phyloP scores from a whole-genome alignment of 2,329 filamentous ascomycete genomes.

The Penicillium paneum region DNA sequence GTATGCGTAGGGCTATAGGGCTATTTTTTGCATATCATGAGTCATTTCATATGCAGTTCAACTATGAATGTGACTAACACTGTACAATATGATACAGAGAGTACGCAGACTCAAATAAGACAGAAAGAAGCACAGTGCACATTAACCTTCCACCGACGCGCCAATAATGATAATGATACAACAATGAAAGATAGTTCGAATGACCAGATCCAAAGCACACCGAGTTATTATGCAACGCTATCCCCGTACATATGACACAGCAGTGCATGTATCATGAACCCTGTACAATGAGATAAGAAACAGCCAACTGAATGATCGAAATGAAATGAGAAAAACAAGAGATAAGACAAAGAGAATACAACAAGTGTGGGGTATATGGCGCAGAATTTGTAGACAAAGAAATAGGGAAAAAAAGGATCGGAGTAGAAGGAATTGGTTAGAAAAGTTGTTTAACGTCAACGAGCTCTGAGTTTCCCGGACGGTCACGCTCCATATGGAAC shows the following conservation, averaged over 20 bases:
- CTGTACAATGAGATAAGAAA: not conserved
- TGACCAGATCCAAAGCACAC: not conserved
- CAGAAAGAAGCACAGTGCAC: conserved; percentile 2
- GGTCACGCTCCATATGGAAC: conserved; percentile 46
- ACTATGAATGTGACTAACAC: conserved; percentile 5
- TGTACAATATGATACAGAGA: conserved; percentile 16
- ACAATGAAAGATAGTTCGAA: conserved; percentile 3
- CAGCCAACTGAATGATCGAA: not conserved
- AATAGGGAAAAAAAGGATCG: not conserved
- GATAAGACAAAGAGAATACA: conserved; percentile 12
- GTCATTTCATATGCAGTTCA: not conserved
- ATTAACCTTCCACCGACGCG: conserved; percentile 2
- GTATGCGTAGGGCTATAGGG: not conserved
- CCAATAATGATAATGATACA: conserved; percentile 4
- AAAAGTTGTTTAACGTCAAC: conserved; percentile 37
- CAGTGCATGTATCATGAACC: conserved; percentile 4
- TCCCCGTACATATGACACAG: not conserved
- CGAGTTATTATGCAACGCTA: not conserved
- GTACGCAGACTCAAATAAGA: conserved; percentile 8
- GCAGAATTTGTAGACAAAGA: conserved; percentile 14
- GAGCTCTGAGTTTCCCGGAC: conserved; percentile 32
- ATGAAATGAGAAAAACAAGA: conserved; percentile 1
- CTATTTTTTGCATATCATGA: not conserved
- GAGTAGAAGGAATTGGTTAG: conserved; percentile 15
- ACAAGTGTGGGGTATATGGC: conserved; percentile 26